Percentiles rank a stretch among this genome's conserved stretches.
Conservation (phyloP, 495 filamentous ascomycete genomes). For the Astrothelium subdiscretum region DNA sequence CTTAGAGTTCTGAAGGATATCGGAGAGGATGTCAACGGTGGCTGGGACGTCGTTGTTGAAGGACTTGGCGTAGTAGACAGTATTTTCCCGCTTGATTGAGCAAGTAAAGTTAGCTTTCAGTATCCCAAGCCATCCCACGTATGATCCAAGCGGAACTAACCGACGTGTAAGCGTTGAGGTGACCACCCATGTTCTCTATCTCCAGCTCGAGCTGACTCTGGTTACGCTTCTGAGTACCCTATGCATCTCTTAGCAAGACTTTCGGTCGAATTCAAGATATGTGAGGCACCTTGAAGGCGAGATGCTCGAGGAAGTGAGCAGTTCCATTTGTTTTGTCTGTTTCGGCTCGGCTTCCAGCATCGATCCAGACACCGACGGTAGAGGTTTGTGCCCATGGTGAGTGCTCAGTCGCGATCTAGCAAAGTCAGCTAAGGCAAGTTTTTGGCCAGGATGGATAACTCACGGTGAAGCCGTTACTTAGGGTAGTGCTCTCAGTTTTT, state of each 20-base stretch:
- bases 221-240: slow-evolving; percentile 85
- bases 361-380: slow-evolving; percentile 98
- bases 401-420: slow-evolving; percentile 90
- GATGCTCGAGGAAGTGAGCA: slow-evolving; percentile 97
- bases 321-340: slow-evolving; percentile 98
- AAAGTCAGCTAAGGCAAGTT: slow-evolving; percentile 30
- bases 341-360: slow-evolving; percentile 96
- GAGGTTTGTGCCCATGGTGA: slow-evolving; percentile 97
- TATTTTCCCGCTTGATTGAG: slow-evolving; percentile 75
- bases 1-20: slow-evolving; percentile 98
- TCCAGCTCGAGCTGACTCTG: slow-evolving; percentile 97
- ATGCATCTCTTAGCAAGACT: slow-evolving; percentile 21
- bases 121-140: neutral
- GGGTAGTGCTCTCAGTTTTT: slow-evolving; percentile 87
- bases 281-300: slow-evolving; percentile 85
- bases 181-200: slow-evolving; percentile 99
- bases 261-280: neutral
- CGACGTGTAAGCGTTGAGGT: slow-evolving; percentile 99
- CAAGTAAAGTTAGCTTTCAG: slow-evolving; percentile 23
- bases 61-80: slow-evolving; percentile 98
- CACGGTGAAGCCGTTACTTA: slow-evolving; percentile 96
- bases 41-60: slow-evolving; percentile 95
- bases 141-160: slow-evolving; percentile 41
- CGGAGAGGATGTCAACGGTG: slow-evolving; percentile 92
- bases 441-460: slow-evolving; percentile 19